These are phyloP conservation scores for Stentor roeselii DNA, from an alignment of 73 alveolate genomes.

Conservation along the genomic window DNA sequence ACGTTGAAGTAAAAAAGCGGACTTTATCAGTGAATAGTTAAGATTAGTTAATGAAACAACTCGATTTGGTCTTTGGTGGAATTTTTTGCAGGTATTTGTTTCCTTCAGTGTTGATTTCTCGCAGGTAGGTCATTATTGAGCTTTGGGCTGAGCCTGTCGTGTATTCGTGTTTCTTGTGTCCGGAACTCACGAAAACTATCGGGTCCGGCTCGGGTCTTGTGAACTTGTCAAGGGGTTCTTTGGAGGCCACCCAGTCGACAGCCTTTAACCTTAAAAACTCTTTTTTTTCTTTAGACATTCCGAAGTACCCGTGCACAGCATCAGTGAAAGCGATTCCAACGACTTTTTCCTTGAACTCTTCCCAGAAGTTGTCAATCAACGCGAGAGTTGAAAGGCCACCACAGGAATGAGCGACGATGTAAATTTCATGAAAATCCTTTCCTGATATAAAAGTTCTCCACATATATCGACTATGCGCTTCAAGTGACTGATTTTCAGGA, in stretches of 20 bases:
- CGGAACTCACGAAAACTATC: background rate
- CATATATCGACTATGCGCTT: background rate
- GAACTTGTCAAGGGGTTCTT: background rate
- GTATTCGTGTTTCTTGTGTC: constrained; percentile 20
- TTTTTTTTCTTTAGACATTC: background rate
- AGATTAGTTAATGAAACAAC: too few species aligned
- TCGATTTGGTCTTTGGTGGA: too few species aligned
- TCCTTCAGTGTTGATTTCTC: too few species aligned
- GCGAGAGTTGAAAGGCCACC: background rate
- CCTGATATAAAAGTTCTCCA: constrained; percentile 11
- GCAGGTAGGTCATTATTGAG: background rate
- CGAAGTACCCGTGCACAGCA: background rate
- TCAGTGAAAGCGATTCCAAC: constrained; percentile 23
- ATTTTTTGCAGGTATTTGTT: too few species aligned
- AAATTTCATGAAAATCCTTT: background rate
- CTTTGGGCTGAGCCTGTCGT: constrained; percentile 24
- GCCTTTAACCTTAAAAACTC: background rate
- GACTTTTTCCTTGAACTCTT: constrained; percentile 3
- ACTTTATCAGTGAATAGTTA: background rate
- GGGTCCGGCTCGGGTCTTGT: background rate
- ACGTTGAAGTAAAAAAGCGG: constrained; percentile 56
- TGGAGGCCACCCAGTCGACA: constrained; percentile 10
- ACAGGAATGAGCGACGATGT: constrained; percentile 29
- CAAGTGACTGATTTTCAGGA: background rate
- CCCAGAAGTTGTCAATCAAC: background rate